These are phyloP conservation scores for Alternaria gansuensis DNA, from an alignment of 2,329 filamentous ascomycete genomes.

Conservation along the genomic window DNA sequence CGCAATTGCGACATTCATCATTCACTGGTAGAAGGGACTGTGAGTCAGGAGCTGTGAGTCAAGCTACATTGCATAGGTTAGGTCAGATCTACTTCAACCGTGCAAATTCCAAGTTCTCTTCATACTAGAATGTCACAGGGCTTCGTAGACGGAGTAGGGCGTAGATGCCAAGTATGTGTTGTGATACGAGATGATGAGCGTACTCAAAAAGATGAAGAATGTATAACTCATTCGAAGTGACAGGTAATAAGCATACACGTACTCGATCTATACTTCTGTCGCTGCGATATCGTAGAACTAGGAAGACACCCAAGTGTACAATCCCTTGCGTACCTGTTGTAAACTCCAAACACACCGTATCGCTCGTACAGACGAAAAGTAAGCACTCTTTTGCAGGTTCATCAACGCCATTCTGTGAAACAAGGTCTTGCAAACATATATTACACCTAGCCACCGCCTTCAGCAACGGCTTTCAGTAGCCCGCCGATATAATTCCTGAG, in stretches of 20 bases:
- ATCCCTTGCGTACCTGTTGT: background rate
- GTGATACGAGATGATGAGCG: background rate
- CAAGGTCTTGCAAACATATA: background rate
- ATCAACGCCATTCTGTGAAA: constrained; percentile 6
- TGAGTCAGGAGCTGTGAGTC: background rate
- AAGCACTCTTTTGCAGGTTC: background rate
- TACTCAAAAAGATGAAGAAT: background rate
- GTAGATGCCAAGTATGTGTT: background rate
- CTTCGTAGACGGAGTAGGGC: background rate
- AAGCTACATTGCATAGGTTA: background rate
- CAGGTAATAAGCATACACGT: background rate
- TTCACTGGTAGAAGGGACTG: background rate
- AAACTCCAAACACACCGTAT: constrained; percentile 9
- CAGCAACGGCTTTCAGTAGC: constrained; percentile 49
- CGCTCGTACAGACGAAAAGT: constrained; percentile 4
- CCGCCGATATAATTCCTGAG: constrained; percentile 52
- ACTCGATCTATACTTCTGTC: background rate
- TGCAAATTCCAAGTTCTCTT: background rate
- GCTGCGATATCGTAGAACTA: background rate
- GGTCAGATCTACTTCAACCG: background rate
- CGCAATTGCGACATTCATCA: background rate
- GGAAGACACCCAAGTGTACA: constrained; percentile 5
- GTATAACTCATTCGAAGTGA: background rate
- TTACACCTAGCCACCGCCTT: constrained; percentile 39
- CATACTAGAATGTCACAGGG: background rate